Conservation (phyloP, 164 flowering plant species). For the Vitis riparia region DNA sequence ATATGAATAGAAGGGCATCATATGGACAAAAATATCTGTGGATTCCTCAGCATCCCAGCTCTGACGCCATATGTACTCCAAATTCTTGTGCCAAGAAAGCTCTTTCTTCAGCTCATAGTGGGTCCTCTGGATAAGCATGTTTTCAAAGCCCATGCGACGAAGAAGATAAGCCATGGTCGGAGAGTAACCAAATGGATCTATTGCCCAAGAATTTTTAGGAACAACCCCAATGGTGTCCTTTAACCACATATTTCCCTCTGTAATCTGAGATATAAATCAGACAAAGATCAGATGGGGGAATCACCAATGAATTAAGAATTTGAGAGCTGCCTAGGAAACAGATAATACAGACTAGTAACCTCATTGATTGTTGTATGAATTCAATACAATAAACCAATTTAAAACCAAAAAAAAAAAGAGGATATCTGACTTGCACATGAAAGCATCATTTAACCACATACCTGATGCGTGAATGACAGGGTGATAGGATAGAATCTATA, state of each 20-base stretch:
- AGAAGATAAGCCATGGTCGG: conserved; percentile 99
- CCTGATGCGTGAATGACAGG: too few relatives aligned
- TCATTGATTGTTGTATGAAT: background rate
- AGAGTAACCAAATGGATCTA: conserved; percentile 99
- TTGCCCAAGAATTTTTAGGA: conserved; percentile 98
- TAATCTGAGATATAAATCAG: conserved; percentile 52
- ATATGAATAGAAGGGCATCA: conserved; percentile 99
- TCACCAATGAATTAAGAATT: background rate
- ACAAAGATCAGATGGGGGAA: conserved; percentile 1
- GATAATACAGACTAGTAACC: background rate
- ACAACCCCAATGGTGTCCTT: conserved; percentile 88
- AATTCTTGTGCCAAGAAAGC: conserved; percentile 71
- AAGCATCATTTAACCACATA: too few relatives aligned
- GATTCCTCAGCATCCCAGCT: conserved; percentile 92
- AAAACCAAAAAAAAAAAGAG: too few relatives aligned
- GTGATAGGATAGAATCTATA: too few relatives aligned
- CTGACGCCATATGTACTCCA: conserved; percentile 95
- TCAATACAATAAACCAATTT: background rate
- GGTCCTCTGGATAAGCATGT: conserved; percentile 98
- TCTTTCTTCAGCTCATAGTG: conserved; percentile 98
- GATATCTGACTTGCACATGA: too few relatives aligned
- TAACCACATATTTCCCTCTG: conserved; percentile 98
- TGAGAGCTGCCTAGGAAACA: background rate
- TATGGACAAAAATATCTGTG: conserved; percentile 96
- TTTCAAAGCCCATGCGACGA: conserved; percentile 97